Evolutionary conservation across 495 filamentous ascomycete species (phyloP).

Genomic region (Aspergillus ostianus): DNA sequence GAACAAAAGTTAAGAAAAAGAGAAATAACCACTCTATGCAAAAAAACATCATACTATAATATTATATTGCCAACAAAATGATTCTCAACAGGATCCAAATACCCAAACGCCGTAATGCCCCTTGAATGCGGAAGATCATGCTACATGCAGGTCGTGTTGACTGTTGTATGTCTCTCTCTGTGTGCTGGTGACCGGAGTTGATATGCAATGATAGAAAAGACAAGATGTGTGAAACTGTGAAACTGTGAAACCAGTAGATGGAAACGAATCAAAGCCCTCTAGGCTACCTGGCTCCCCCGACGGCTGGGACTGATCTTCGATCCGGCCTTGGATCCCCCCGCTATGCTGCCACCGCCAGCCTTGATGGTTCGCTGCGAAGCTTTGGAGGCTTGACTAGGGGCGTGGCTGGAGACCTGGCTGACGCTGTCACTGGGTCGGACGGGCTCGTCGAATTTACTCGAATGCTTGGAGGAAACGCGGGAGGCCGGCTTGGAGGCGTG

Average conservation of each 20-base stretch:
- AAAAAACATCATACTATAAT: neutral
- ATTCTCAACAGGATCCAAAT: neutral
- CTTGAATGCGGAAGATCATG: neutral
- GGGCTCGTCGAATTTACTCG: slow-evolving; percentile 37
- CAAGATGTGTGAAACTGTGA: slow-evolving; percentile 5
- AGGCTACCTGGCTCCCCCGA: slow-evolving; percentile 32
- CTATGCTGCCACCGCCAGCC: slow-evolving; percentile 26
- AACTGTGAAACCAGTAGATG: slow-evolving; percentile 9
- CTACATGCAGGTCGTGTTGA: neutral
- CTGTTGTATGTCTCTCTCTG: slow-evolving; percentile 1
- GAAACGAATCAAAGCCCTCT: slow-evolving; percentile 3
- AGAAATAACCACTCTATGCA: neutral
- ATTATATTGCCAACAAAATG: neutral
- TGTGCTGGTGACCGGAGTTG: neutral
- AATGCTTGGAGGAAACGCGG: slow-evolving; percentile 31
- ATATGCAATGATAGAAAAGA: neutral
- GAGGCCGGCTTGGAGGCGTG: slow-evolving; percentile 28
- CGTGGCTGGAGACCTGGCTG: slow-evolving; percentile 55
- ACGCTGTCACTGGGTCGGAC: slow-evolving; percentile 66
- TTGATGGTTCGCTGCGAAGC: slow-evolving; percentile 40
- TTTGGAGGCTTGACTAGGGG: slow-evolving; percentile 22
- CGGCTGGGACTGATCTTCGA: slow-evolving; percentile 32
- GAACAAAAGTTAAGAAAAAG: neutral
- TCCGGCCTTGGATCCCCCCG: slow-evolving; percentile 21
- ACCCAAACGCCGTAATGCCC: neutral